Evolutionary conservation across 2,329 filamentous ascomycete species (phyloP).

Genomic region (Cladosporium sphaerospermum): DNA sequence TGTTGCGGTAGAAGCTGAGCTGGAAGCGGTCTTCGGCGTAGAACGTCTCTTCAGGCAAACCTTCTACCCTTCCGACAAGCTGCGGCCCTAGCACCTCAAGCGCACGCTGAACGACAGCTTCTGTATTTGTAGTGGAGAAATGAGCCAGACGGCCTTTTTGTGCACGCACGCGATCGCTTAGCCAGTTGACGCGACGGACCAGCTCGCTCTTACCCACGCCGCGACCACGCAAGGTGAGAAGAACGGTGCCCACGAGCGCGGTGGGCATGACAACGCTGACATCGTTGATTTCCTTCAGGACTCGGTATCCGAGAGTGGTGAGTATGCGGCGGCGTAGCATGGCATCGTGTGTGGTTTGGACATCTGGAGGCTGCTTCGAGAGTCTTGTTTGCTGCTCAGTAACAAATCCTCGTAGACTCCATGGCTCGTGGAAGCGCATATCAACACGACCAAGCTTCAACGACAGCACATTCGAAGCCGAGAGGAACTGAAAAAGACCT

Average conservation of each 20-base stretch:
- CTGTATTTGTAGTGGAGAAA: conserved; percentile 74
- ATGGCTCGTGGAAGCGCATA: conserved; percentile 92
- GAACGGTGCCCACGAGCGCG: conserved; percentile 85
- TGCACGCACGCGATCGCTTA: conserved; percentile 69
- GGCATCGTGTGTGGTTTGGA: conserved; percentile 28
- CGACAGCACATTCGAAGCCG: conserved; percentile 79
- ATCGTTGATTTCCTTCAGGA: conserved; percentile 88
- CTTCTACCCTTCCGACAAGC: conserved; percentile 72
- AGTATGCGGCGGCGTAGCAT: conserved; percentile 61
- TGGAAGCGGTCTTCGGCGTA: conserved; percentile 93
- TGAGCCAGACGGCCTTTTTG: conserved; percentile 92
- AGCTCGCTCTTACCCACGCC: conserved; percentile 86
- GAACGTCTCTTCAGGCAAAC: conserved; percentile 82
- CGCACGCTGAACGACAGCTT: conserved; percentile 78
- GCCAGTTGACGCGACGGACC: conserved; percentile 82
- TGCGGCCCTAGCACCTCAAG: conserved; percentile 87
- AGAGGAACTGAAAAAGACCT: conserved; percentile 84
- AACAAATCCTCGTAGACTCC: conserved; percentile 81
- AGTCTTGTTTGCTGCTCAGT: conserved; percentile 62
- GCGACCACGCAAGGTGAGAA: conserved; percentile 83
- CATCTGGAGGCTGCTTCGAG: conserved; percentile 7
- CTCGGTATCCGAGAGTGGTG: conserved; percentile 82
- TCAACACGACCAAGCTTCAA: conserved; percentile 87
- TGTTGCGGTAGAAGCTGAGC: conserved; percentile 95
- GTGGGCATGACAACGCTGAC: conserved; percentile 98